Percentiles rank a stretch among this genome's conserved stretches.
Conservation (phyloP, 176 grass and related monocot genomes). For the Elaeis guineensis region DNA sequence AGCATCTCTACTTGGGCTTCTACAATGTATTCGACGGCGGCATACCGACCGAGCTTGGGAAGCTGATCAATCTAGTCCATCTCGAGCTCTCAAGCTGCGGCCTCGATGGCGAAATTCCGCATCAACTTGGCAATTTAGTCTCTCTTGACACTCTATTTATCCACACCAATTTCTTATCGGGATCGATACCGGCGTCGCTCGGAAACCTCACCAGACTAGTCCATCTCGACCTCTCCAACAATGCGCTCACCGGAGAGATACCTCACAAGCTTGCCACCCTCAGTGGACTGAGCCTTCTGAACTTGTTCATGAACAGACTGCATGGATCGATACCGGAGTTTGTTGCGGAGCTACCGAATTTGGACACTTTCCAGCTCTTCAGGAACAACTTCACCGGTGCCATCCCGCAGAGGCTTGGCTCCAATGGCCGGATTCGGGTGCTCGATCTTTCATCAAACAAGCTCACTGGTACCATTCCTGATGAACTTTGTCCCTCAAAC, state of each 20-base stretch:
- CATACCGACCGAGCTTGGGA: slow-evolving; percentile 46
- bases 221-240: slow-evolving; percentile 92
- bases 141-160: slow-evolving; percentile 17
- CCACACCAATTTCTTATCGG: not conserved
- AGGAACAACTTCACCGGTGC: slow-evolving; percentile 98
- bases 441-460: slow-evolving; percentile 87
- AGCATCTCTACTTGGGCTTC: slow-evolving; percentile 79
- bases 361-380: slow-evolving; percentile 90
- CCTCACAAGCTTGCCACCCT: slow-evolving; percentile 45
- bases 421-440: slow-evolving; percentile 30
- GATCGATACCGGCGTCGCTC: not conserved
- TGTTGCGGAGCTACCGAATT: slow-evolving; percentile 39
- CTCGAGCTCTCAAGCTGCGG: slow-evolving; percentile 76
- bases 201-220: slow-evolving; percentile 27
- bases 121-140: slow-evolving; percentile 42
- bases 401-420: slow-evolving; percentile 45
- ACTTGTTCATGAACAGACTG: slow-evolving; percentile 91
- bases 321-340: slow-evolving; percentile 72
- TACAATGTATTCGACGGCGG: slow-evolving; percentile 73
- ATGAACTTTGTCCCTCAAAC: slow-evolving; percentile 46
- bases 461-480: slow-evolving; percentile 66
- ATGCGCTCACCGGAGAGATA: slow-evolving; percentile 73
- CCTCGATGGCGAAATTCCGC: slow-evolving; percentile 43
- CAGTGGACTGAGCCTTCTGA: slow-evolving; percentile 47
- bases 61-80: slow-evolving; percentile 30